These are phyloP conservation scores for Gossypium turneri DNA, from an alignment of 345 rosid genomes.

Conservation along the genomic window DNA sequence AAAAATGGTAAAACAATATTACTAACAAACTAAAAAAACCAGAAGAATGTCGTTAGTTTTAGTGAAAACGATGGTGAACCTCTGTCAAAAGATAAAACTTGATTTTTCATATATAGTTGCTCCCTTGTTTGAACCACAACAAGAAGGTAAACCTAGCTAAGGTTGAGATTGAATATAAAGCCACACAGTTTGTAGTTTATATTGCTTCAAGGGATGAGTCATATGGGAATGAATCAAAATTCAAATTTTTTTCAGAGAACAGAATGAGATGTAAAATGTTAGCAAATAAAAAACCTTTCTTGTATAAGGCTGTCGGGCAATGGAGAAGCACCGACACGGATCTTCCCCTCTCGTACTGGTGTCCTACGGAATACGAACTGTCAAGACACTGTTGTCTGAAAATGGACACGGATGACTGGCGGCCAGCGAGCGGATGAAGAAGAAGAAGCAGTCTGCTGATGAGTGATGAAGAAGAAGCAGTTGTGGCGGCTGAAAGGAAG, in stretches of 20 bases:
- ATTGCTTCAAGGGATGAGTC: neutral
- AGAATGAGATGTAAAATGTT: neutral
- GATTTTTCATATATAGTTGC: neutral
- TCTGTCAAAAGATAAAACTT: neutral
- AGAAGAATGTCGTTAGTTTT: neutral
- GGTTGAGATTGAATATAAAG: neutral
- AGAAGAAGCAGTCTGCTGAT: no score
- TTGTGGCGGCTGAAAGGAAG: no score
- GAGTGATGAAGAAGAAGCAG: no score
- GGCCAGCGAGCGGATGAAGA: no score
- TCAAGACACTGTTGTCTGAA: no score
- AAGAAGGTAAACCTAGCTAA: neutral
- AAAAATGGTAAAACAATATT: neutral
- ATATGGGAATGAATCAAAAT: neutral
- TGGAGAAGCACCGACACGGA: neutral
- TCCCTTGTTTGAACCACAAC: neutral
- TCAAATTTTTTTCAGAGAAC: neutral
- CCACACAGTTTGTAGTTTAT: neutral
- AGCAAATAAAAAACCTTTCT: neutral
- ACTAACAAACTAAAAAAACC: neutral
- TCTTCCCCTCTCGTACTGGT: no score
- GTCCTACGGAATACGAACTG: no score
- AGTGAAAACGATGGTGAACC: neutral
- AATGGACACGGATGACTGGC: no score
- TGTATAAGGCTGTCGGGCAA: conserved; percentile 1